These are phyloP conservation scores for Aspergillus sojae DNA, from an alignment of 2,329 filamentous ascomycete genomes.

Conservation along the genomic window DNA sequence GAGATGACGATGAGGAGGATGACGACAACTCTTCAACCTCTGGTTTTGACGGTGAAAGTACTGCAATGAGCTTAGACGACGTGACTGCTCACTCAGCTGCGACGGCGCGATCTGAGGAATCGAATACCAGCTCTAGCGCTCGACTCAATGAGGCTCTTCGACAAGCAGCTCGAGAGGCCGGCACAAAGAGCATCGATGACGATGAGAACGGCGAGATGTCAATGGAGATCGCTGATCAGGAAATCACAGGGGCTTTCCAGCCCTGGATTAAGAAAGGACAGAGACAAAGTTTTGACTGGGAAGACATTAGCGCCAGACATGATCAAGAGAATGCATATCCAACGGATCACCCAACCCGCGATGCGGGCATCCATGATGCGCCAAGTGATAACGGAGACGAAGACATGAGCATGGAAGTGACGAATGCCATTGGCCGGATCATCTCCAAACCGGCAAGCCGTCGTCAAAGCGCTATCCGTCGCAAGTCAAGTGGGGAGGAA, in stretches of 20 bases:
- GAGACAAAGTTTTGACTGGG: constrained; percentile 45
- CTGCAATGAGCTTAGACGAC: constrained; percentile 81
- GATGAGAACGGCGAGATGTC: constrained; percentile 70
- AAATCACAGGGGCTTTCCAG: constrained; percentile 53
- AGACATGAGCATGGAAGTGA: constrained; percentile 94
- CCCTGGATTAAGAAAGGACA: constrained; percentile 51
- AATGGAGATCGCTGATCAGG: constrained; percentile 74
- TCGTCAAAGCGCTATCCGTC: constrained; percentile 41
- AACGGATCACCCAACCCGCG: constrained; percentile 23
- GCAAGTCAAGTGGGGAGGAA: constrained; percentile 46
- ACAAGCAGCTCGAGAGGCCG: constrained; percentile 73
- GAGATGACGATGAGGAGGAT: constrained; percentile 49
- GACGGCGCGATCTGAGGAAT: constrained; percentile 60
- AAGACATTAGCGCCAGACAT: constrained; percentile 43
- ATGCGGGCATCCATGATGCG: constrained; percentile 18
- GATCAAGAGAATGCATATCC: constrained; percentile 51
- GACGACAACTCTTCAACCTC: constrained; percentile 49
- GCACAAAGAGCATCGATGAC: constrained; percentile 67
- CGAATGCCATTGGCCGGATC: constrained; percentile 78
- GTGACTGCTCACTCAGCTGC: constrained; percentile 69
- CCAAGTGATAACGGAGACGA: constrained; percentile 55
- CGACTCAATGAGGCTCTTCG: constrained; percentile 77
- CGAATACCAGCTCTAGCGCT: constrained; percentile 66
- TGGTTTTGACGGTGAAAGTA: constrained; percentile 66
- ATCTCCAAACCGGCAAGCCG: constrained; percentile 51